Base-by-base conservation (phyloP, 805 yeast species). In the Saturnispora gosingensis region DNA sequence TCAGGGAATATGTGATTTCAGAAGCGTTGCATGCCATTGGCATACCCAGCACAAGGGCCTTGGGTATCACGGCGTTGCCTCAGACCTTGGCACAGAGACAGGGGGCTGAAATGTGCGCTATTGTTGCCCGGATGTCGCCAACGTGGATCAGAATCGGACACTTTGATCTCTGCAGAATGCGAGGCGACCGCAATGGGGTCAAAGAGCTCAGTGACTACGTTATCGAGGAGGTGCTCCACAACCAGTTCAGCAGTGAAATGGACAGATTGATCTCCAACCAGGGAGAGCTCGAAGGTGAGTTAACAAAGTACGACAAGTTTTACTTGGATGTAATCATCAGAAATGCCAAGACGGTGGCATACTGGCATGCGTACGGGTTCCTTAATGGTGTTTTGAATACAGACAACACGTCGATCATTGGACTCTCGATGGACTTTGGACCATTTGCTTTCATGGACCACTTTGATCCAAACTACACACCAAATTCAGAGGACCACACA, bases 341-440 rank as follows among this genome's bases (percentile, higher is more conserved):
- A 39, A 90, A 89, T 63, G 96, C 97, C 0, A 66, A 70, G 46
- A 76, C 85, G 16, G 83, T 86, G 2, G 96, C 95, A 2, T 72
- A 77, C 57, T 88, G 96, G 88, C 97, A 91, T 63, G 77, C 85
- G 0, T 91, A 89, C 67, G 98, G 97, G 3, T 90, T 91, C 61
- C 66, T 90, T 58, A 93, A 91, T 61, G 99, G 99, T 13, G 98
- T 93, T 4, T 71, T 93, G 51, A 91, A 91, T 65, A 90, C 98
- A 0, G 99, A 91, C 63, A 91, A 91, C 63, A 88, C 97, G 1
- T 87, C 96, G 0, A 74, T 91, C n/a, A 61, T 84, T 43, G 99
- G 99, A 0, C 70, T 89, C 10, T 79, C 96, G 0, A 78, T 93
- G 67, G 99, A 91, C 67, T 93, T 84, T 66, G 99, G 98, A 3